Evolutionary conservation across 441 rosid species (phyloP).

Genomic region (Eruca vesicaria): DNA sequence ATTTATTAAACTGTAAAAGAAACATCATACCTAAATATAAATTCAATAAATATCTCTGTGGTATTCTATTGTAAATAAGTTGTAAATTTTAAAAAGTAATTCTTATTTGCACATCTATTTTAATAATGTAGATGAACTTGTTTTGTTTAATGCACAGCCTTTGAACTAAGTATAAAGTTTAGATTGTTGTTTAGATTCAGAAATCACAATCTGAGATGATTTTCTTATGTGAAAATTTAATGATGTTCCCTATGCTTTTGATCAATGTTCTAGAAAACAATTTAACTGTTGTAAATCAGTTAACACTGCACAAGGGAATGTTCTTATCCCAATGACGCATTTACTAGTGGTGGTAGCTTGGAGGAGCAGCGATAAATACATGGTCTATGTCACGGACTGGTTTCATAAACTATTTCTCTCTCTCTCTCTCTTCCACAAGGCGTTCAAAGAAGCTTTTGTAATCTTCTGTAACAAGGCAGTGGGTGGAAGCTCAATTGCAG

Average conservation of each 20-base stretch:
- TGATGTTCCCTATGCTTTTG: not conserved
- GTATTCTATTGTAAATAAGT: not conserved
- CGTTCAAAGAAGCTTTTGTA: conserved; percentile 82
- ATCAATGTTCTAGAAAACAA: no score
- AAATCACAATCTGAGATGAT: no score
- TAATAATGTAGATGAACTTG: not conserved
- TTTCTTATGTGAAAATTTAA: not conserved
- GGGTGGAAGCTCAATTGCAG: conserved; percentile 75
- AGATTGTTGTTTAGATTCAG: not conserved
- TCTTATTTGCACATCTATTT: no score
- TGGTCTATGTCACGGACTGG: conserved; percentile 49
- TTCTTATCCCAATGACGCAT: no score
- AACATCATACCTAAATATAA: not conserved
- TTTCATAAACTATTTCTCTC: conserved; percentile 38
- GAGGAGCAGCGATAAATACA: conserved; percentile 71
- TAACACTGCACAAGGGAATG: no score
- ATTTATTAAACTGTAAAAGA: no score
- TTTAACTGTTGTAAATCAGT: no score
- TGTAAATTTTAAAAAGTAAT: no score
- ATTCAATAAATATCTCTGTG: not conserved
- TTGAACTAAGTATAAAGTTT: not conserved
- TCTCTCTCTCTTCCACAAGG: conserved; percentile 30
- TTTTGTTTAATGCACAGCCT: not conserved
- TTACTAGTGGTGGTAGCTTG: not conserved
- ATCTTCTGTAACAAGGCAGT: conserved; percentile 76